Evolutionary conservation across 306 rosid genomes (phyloP).

Genomic region (Cercis canadensis): DNA sequence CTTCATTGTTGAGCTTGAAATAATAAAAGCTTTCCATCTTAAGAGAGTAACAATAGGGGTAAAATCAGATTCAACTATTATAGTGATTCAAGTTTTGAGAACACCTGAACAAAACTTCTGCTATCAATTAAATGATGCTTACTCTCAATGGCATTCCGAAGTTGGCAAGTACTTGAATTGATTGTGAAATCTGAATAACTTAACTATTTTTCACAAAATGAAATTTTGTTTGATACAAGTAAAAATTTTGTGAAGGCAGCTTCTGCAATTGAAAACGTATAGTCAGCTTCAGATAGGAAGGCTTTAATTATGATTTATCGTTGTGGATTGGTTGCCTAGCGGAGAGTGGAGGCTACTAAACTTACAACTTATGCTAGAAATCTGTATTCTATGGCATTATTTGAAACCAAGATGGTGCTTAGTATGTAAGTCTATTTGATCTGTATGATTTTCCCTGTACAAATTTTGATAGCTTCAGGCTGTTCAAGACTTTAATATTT

Average conservation of each 20-base stretch:
- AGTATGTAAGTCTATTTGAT: not conserved
- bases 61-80: conserved; percentile 15
- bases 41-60: not conserved
- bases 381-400: too few species aligned
- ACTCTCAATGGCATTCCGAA: not conserved
- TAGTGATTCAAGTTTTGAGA: not conserved
- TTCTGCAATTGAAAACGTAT: not conserved
- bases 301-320: too few species aligned
- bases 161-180: conserved; percentile 13
- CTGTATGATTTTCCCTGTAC: not conserved
- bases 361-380: too few species aligned
- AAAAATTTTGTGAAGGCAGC: not conserved
- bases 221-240: not conserved
- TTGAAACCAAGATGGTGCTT: too few species aligned
- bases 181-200: not conserved
- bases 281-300: too few species aligned
- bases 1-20: conserved; percentile 17
- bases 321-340: too few species aligned
- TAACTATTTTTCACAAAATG: not conserved
- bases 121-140: not conserved
- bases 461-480: too few species aligned
- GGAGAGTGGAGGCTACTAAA: too few species aligned
- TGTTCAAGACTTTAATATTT: not conserved
- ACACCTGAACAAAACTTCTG: not conserved
- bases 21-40: not conserved